Evolutionary conservation across 306 rosid species (phyloP).

Genomic region (Vicia villosa): DNA sequence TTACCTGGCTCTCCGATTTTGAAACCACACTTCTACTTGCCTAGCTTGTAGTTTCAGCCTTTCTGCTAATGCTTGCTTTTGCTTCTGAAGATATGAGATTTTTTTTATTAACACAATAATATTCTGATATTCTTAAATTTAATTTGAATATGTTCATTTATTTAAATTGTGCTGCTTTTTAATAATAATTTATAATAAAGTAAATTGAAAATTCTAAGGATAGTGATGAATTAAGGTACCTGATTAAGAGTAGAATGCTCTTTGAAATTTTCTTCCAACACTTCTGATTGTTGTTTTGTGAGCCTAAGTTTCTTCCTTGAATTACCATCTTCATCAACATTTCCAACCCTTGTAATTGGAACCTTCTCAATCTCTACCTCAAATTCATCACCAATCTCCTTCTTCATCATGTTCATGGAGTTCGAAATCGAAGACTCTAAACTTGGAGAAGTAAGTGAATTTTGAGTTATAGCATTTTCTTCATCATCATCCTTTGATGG

Average conservation of each 20-base stretch:
- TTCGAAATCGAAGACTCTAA: constrained; percentile 72
- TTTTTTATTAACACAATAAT: neutral
- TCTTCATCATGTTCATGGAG: constrained; percentile 60
- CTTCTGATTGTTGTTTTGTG: constrained; percentile 69
- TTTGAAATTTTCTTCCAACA: constrained; percentile 64
- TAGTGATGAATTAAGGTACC: constrained; percentile 38
- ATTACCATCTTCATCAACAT: constrained; percentile 58
- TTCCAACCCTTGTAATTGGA: constrained; percentile 34
- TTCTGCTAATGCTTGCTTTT: constrained; percentile 78
- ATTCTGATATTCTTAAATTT: no score
- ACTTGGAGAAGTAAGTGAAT: constrained; percentile 47
- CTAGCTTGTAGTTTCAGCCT: constrained; percentile 68
- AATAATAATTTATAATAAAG: no score
- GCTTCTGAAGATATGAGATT: constrained; percentile 52
- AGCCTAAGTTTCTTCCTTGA: constrained; percentile 92
- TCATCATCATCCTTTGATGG: constrained; percentile 41
- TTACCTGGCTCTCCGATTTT: constrained; percentile 93
- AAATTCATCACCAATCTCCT: constrained; percentile 59
- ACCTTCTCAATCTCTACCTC: constrained; percentile 43
- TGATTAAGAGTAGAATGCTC: constrained; percentile 69
- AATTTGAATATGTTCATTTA: no score
- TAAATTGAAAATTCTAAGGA: neutral
- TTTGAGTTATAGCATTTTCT: neutral
- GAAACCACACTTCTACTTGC: constrained; percentile 99
- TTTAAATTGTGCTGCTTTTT: no score